Evolutionary conservation across 2,329 filamentous ascomycete genomes (phyloP), one percentile per base, ranked within the genome.

Genomic region (Lasiodiplodia citricola): DNA sequence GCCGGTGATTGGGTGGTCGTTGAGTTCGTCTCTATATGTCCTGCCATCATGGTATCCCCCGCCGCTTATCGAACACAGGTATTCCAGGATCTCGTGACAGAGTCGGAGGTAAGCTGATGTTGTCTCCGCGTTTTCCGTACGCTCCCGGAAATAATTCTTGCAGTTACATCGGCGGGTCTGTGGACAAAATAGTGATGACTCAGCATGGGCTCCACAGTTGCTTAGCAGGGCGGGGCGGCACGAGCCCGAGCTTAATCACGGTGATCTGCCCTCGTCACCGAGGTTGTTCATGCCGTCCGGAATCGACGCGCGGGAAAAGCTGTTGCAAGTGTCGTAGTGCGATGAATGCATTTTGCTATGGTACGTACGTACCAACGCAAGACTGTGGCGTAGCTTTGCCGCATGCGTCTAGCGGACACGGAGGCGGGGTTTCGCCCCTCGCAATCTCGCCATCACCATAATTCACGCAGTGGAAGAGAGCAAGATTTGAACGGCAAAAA

Each of bases 201-300:
- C 25, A 50, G 58, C 41, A 51, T 11, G 44, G 18, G 41, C 58
- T 62, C 58, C 58, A 62, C 58, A 31, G 10, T n/a, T n/a, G 54
- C 44, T 47, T 44, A 62, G 28, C 58, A 62, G 41, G 38, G 58
- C 58, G 41, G 58, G 58, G 58, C 41, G 58, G 41, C 41, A 28
- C 57, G 57, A 44, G 37, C 57, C 57, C 57, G 57, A 60, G 57
- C 57, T 60, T 60, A 60, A 44, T 60, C 11, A 38, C n/a, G 21
- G 23, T 21, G 57, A 60, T 47, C 57, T 38, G 57, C n/a, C 41
- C 5, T 62, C 41, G 41, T 44, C 58, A 51, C 58, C 58, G 57
- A 62, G 41, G 41, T 62, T 51, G 41, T 28, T 13, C 16, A 31
- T 21, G 41, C 41, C 41, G 41, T 37, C 23, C 58, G 58, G 41